Evolutionary conservation across 176 grass and related monocot species (phyloP).

Genomic region (Pontederia crassipes): DNA sequence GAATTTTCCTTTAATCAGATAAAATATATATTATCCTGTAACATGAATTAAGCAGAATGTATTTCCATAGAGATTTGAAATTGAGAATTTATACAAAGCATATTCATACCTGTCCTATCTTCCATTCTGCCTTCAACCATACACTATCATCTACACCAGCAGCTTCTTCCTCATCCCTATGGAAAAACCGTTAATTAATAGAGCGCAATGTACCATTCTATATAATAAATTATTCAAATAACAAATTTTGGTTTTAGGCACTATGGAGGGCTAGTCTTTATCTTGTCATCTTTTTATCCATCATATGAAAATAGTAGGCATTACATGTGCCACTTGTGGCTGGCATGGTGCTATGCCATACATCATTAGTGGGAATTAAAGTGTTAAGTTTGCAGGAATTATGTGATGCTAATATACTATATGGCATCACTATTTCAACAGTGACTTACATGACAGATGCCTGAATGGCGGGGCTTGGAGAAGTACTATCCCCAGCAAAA

Average conservation of each 20-base stretch:
- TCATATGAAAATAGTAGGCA: no score
- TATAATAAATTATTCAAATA: background rate
- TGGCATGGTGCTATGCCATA: no score
- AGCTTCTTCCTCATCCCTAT: background rate
- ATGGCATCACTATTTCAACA: background rate
- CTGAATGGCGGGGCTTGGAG: background rate
- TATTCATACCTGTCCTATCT: conserved; percentile 9
- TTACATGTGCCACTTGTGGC: no score
- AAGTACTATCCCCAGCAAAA: background rate
- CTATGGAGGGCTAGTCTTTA: background rate
- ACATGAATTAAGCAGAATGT: no score
- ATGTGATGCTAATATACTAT: background rate
- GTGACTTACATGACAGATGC: background rate
- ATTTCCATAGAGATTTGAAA: no score
- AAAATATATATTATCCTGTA: no score
- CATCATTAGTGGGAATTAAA: background rate
- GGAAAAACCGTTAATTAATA: background rate
- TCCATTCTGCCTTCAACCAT: conserved; percentile 15
- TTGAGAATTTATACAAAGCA: no score
- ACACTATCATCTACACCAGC: conserved; percentile 5
- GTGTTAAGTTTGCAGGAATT: background rate
- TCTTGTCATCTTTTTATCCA: no score
- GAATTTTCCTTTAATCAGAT: no score
- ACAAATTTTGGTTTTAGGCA: background rate
- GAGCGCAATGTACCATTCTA: background rate